Percentiles rank a stretch among this genome's conserved stretches.
phyloP scores from a whole-genome alignment of 2,329 filamentous ascomycete genomes.

The Leptographium lundbergii region DNA sequence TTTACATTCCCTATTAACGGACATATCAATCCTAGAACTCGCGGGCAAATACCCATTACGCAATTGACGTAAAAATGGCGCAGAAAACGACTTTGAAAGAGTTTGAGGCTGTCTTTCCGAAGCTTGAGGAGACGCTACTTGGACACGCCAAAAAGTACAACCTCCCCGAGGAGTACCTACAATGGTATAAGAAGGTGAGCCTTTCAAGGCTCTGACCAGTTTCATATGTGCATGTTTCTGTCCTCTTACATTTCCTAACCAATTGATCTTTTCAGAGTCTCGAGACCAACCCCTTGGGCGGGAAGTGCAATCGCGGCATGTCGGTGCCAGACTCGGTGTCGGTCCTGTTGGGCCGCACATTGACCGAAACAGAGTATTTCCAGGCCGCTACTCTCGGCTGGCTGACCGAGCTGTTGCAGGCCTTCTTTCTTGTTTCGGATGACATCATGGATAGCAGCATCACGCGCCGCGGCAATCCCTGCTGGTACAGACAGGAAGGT shows the following conservation, averaged over 20 bases:
- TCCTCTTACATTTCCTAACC: slow-evolving; percentile 4
- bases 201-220: not conserved
- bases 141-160: slow-evolving; percentile 72
- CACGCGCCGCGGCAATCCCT: slow-evolving; percentile 85
- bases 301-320: slow-evolving; percentile 98
- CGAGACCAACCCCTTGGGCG: slow-evolving; percentile 76
- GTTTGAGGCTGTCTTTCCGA: slow-evolving; percentile 84
- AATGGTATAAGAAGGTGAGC: slow-evolving; percentile 75
- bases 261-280: slow-evolving; percentile 45
- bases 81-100: slow-evolving; percentile 68
- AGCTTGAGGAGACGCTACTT: slow-evolving; percentile 70
- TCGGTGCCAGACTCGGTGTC: slow-evolving; percentile 87
- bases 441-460: slow-evolving; percentile 98
- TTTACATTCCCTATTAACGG: not conserved
- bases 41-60: not conserved
- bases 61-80: slow-evolving; percentile 29
- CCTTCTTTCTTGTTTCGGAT: slow-evolving; percentile 96
- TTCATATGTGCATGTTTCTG: not conserved
- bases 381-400: slow-evolving; percentile 79
- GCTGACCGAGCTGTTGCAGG: slow-evolving; percentile 96
- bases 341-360: slow-evolving; percentile 57
- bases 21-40: not conserved
- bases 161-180: slow-evolving; percentile 63
- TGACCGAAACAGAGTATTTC: slow-evolving; percentile 78
- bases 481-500: slow-evolving; percentile 85